Conservation (phyloP, 1,284 basidiomycete species). For the Gastroboletus turbinatus region DNA sequence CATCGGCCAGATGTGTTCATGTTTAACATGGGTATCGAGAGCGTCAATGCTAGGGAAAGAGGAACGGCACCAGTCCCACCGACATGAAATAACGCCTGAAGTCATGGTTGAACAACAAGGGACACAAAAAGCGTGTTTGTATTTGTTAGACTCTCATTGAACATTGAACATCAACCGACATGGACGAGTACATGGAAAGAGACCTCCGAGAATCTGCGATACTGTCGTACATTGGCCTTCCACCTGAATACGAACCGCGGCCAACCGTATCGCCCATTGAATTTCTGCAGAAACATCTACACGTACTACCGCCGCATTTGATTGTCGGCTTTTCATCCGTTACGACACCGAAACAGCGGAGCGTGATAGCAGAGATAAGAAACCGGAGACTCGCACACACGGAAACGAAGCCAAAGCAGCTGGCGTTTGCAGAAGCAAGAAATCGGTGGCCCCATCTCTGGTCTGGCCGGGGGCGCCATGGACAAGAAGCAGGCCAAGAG, state of each 20-base stretch:
- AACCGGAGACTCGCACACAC: constrained; percentile 68
- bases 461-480: constrained; percentile 50
- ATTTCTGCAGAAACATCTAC: constrained; percentile 61
- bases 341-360: constrained; percentile 67
- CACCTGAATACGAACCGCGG: constrained; percentile 54
- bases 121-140: constrained; percentile 20
- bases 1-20: constrained; percentile 45
- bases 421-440: constrained; percentile 51
- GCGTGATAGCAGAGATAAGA: constrained; percentile 57
- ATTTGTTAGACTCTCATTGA: constrained; percentile 13
- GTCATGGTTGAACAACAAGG: constrained; percentile 2
- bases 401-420: constrained; percentile 50
- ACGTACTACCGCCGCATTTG: constrained; percentile 67
- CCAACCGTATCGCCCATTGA: constrained; percentile 58
- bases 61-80: constrained; percentile 51
- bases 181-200: constrained; percentile 14
- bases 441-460: constrained; percentile 65
- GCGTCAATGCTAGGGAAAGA: constrained; percentile 39
- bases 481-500: constrained; percentile 55
- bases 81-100: constrained; percentile 30
- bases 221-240: constrained; percentile 63
- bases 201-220: constrained; percentile 43
- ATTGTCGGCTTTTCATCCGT: constrained; percentile 55
- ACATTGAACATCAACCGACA: background rate
- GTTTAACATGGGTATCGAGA: constrained; percentile 46